Percentiles rank a stretch among this genome's conserved stretches.
Conservation (phyloP, 2,329 filamentous ascomycete genomes). For the Hawksworthiomyces lignivorus region DNA sequence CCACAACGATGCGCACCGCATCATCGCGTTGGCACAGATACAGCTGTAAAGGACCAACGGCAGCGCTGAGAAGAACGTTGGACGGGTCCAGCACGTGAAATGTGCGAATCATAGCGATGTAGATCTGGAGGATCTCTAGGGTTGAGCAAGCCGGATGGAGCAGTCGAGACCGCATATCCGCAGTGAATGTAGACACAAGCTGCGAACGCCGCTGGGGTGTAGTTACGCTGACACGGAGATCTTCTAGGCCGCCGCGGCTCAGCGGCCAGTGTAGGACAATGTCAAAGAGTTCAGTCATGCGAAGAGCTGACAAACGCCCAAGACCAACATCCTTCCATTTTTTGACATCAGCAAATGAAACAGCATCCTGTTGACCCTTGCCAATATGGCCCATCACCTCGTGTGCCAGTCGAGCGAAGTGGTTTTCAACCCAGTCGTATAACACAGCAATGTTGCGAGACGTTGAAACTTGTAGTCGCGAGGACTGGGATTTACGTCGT, state of each 20-base stretch:
- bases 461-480: too few relatives aligned
- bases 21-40: conserved; percentile 70
- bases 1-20: conserved; percentile 69
- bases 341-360: conserved; percentile 51
- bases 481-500: conserved; percentile 8
- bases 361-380: conserved; percentile 23
- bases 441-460: conserved; percentile 48
- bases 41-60: conserved; percentile 64
- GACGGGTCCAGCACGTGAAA: conserved; percentile 71
- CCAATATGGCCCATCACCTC: conserved; percentile 44
- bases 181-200: conserved; percentile 62
- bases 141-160: conserved; percentile 72
- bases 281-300: conserved; percentile 68
- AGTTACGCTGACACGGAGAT: conserved; percentile 63
- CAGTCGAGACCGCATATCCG: conserved; percentile 56
- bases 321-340: conserved; percentile 66
- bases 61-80: conserved; percentile 67
- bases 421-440: conserved; percentile 59
- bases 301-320: conserved; percentile 57
- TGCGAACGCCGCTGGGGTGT: conserved; percentile 61
- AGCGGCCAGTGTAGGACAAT: conserved; percentile 70
- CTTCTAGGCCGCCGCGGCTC: conserved; percentile 64
- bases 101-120: conserved; percentile 70
- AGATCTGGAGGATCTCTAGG: conserved; percentile 65
- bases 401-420: conserved; percentile 56